phyloP scores from a whole-genome alignment of 345 rosid species.

The Pistacia atlantica region DNA sequence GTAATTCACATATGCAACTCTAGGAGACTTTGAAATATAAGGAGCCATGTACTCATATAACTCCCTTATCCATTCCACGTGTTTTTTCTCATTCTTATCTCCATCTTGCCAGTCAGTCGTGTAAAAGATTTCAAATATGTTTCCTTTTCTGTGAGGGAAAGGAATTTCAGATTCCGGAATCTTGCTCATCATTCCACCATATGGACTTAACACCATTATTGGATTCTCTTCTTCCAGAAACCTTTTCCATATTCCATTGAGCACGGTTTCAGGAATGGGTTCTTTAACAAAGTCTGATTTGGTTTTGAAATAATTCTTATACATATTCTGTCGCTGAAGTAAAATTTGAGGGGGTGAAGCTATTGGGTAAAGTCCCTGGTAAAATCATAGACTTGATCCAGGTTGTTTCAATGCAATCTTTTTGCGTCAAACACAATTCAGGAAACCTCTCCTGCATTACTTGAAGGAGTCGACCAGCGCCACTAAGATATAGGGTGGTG shows the following conservation, averaged over 20 bases:
- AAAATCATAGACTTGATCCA: slow-evolving; percentile 36
- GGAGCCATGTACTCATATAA: neutral
- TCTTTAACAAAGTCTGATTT: slow-evolving; percentile 57
- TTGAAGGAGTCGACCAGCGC: slow-evolving; percentile 14
- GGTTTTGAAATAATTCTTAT: slow-evolving; percentile 53
- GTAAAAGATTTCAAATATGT: slow-evolving; percentile 18
- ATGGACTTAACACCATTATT: slow-evolving; percentile 65
- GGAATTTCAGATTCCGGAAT: slow-evolving; percentile 50
- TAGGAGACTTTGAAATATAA: slow-evolving; percentile 20
- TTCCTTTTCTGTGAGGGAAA: slow-evolving; percentile 65
- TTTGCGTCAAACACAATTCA: slow-evolving; percentile 31
- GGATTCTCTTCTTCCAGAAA: slow-evolving; percentile 52
- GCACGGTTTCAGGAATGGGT: slow-evolving; percentile 32
- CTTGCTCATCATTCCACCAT: slow-evolving; percentile 69
- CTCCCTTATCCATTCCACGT: neutral
- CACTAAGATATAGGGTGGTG: slow-evolving; percentile 29
- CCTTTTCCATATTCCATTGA: slow-evolving; percentile 53
- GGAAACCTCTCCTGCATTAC: slow-evolving; percentile 33
- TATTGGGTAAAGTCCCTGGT: slow-evolving; percentile 34
- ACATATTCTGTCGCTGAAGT: slow-evolving; percentile 50
- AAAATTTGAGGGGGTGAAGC: slow-evolving; percentile 44
- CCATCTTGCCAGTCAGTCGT: neutral
- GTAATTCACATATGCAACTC: slow-evolving; percentile 43
- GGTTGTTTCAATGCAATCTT: slow-evolving; percentile 29
- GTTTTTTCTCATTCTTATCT: neutral